Conservation (phyloP, 192 early-diverging fungal species). For the Linnemannia elongata region DNA sequence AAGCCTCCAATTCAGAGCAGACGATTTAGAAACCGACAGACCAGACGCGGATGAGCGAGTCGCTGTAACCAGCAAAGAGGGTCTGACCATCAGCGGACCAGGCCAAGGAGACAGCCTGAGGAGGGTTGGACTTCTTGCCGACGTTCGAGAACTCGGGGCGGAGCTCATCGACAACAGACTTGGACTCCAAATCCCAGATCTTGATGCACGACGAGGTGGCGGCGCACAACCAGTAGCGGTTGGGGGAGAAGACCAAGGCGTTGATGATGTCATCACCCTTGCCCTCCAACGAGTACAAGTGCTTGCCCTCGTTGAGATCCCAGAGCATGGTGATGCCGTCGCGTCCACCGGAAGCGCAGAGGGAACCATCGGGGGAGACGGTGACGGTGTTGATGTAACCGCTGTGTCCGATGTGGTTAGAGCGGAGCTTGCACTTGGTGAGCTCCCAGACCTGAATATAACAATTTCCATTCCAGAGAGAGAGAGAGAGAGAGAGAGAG, state of each 20-base stretch:
- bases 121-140: conserved; percentile 82
- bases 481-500: background rate
- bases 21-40: conserved; percentile 50
- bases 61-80: conserved; percentile 98
- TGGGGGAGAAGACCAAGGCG: conserved; percentile 98
- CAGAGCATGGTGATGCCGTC: conserved; percentile 99
- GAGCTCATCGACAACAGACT: conserved; percentile 96
- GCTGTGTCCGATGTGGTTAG: conserved; percentile 99
- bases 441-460: conserved; percentile 94
- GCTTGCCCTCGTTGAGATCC: conserved; percentile 99
- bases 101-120: conserved; percentile 96
- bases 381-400: conserved; percentile 99
- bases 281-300: conserved; percentile 98
- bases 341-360: conserved; percentile 99
- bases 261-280: conserved; percentile 94
- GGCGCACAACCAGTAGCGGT: conserved; percentile 99
- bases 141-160: conserved; percentile 77
- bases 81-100: conserved; percentile 99
- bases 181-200: conserved; percentile 99
- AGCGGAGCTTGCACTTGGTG: conserved; percentile 97
- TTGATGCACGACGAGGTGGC: conserved; percentile 96
- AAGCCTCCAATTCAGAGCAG: background rate
- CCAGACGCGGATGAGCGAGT: conserved; percentile 55
- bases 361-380: conserved; percentile 98
- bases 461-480: background rate